These are phyloP conservation scores for Aspergillus glaucus DNA, from an alignment of 2,329 filamentous ascomycete species.

Conservation along the genomic window DNA sequence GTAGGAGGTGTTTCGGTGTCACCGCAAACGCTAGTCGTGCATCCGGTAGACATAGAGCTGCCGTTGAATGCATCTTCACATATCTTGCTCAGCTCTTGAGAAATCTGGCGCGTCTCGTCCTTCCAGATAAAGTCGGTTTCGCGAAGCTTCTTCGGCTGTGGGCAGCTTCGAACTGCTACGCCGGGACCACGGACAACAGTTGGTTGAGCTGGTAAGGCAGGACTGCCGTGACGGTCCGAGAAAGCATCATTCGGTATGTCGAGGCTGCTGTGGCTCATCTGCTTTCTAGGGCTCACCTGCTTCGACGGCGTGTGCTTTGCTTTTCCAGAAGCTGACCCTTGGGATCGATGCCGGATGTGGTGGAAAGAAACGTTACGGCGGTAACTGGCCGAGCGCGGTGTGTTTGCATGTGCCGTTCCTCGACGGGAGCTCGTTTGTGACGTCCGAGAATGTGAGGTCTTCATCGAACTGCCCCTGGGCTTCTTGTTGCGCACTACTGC, in stretches of 20 bases:
- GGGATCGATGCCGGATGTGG: slow-evolving; percentile 43
- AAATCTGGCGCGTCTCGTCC: slow-evolving; percentile 78
- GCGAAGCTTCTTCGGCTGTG: slow-evolving; percentile 37
- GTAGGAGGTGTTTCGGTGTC: slow-evolving; percentile 49
- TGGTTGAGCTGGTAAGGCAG: slow-evolving; percentile 35
- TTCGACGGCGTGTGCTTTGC: slow-evolving; percentile 10
- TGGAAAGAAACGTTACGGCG: slow-evolving; percentile 60
- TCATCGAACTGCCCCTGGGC: slow-evolving; percentile 27
- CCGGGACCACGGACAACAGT: slow-evolving; percentile 29
- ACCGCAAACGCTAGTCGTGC: slow-evolving; percentile 37
- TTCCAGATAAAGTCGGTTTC: slow-evolving; percentile 51
- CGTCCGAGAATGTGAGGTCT: slow-evolving; percentile 40
- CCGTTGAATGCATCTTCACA: slow-evolving; percentile 90
- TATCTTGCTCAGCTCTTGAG: slow-evolving; percentile 76
- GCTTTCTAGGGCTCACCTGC: slow-evolving; percentile 10
- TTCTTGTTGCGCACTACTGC: slow-evolving; percentile 27
- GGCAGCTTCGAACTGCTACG: slow-evolving; percentile 20
- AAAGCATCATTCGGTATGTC: slow-evolving; percentile 8
- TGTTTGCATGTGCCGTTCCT: slow-evolving; percentile 25
- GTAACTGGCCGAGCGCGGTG: slow-evolving; percentile 45
- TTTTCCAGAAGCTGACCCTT: slow-evolving; percentile 21
- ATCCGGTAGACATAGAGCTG: slow-evolving; percentile 48
- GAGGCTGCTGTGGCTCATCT: slow-evolving; percentile 1
- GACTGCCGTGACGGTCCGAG: slow-evolving; percentile 27
- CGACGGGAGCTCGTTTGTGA: slow-evolving; percentile 45